These are phyloP conservation scores for Radiomyces spectabilis DNA, from an alignment of 192 early-diverging fungal species.

Conservation along the genomic window DNA sequence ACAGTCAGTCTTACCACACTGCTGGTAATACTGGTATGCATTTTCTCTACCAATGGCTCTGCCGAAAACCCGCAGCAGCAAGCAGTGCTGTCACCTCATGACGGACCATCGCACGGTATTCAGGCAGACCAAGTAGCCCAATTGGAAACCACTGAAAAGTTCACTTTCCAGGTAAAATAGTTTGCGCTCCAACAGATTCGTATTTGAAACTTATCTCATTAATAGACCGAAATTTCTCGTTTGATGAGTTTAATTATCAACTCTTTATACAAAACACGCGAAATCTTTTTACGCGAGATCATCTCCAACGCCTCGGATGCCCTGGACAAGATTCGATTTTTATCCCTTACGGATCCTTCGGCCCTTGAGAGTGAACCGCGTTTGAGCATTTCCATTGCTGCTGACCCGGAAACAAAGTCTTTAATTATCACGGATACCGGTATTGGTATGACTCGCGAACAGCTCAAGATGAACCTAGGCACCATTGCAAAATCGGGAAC, in stretches of 20 bases:
- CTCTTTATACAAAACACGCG: constrained; percentile 90
- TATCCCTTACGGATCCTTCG: constrained; percentile 60
- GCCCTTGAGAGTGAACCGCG: constrained; percentile 53
- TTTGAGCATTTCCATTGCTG: constrained; percentile 77
- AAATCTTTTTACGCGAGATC: constrained; percentile 96
- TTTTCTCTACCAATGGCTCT: neutral
- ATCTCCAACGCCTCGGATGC: constrained; percentile 97
- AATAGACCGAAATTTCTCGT: constrained; percentile 81
- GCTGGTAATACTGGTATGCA: neutral
- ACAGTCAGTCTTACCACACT: too few species aligned
- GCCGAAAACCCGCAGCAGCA: neutral
- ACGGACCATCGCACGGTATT: constrained; percentile 1
- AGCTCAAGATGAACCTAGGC: constrained; percentile 87
- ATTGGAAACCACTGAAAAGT: constrained; percentile 23
- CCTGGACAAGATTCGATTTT: constrained; percentile 87
- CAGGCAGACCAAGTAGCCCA: constrained; percentile 9
- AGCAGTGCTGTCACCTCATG: too few species aligned
- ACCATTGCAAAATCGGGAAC: constrained; percentile 99
- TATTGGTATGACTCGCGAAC: constrained; percentile 90
- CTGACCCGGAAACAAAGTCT: constrained; percentile 65
- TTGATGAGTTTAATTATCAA: constrained; percentile 95
- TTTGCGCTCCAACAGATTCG: neutral
- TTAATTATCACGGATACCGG: constrained; percentile 89
- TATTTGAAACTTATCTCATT: neutral
- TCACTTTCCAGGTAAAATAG: constrained; percentile 20